A percentile compares a stretch with the other conserved stretches of the same genome.
Conservation (phyloP, 202 grass and related monocot genomes). For the Panicum hallii region DNA sequence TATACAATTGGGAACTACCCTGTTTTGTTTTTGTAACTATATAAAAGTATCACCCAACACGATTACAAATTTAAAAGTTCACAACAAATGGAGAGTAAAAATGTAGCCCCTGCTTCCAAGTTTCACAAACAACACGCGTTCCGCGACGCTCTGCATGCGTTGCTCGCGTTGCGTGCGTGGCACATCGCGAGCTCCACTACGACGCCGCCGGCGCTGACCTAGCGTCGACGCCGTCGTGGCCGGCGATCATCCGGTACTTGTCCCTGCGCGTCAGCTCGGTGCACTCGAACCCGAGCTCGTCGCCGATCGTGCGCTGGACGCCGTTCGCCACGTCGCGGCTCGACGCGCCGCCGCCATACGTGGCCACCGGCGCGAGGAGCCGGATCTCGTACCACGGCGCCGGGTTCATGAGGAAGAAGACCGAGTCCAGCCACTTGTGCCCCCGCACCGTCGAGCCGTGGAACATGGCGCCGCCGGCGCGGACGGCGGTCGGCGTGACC, state of each 20-base stretch:
- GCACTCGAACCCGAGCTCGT: slow-evolving; percentile 68
- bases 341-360: slow-evolving; percentile 1
- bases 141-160: not conserved
- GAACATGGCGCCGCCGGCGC: slow-evolving; percentile 53
- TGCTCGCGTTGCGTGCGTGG: too few species aligned
- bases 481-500: slow-evolving; percentile 63
- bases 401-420: slow-evolving; percentile 86
- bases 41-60: not conserved
- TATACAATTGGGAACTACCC: not conserved
- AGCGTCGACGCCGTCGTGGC: slow-evolving; percentile 60
- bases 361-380: slow-evolving; percentile 42
- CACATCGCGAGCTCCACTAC: not conserved
- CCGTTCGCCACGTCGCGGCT: slow-evolving; percentile 63
- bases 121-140: not conserved
- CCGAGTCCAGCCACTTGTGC: slow-evolving; percentile 71
- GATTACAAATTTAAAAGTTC: not conserved
- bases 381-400: slow-evolving; percentile 56
- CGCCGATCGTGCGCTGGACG: slow-evolving; percentile 58
- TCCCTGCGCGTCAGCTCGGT: slow-evolving; percentile 71
- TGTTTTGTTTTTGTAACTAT: not conserved
- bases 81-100: not conserved
- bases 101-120: not conserved
- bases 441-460: slow-evolving; percentile 69
- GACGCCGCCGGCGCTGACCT: not conserved
- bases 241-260: slow-evolving; percentile 72